Conservation (phyloP, 2,329 filamentous ascomycete species). For the Aphanoascus verrucosus region DNA sequence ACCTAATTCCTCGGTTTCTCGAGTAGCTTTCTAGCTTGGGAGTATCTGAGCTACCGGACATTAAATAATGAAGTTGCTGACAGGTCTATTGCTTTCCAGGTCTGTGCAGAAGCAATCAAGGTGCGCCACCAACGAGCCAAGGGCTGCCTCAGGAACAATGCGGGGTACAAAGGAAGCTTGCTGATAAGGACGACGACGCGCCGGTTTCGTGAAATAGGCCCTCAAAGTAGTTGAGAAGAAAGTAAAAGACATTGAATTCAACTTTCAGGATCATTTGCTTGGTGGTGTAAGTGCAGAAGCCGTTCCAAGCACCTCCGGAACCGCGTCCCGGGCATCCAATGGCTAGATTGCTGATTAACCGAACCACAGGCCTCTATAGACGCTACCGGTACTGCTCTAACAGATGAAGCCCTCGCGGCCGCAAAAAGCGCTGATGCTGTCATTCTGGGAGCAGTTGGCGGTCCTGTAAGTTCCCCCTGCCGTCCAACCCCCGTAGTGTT, state of each 20-base stretch:
- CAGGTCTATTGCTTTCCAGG: slow-evolving; percentile 38
- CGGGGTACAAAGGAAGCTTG: not conserved
- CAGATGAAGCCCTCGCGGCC: slow-evolving; percentile 68
- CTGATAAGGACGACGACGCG: not conserved
- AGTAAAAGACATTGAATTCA: slow-evolving; percentile 66
- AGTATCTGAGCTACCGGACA: no score
- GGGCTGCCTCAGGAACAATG: not conserved
- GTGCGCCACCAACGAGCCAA: slow-evolving; percentile 37
- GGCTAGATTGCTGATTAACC: not conserved
- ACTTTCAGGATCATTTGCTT: slow-evolving; percentile 79
- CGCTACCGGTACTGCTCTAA: slow-evolving; percentile 64
- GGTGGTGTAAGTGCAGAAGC: slow-evolving; percentile 63
- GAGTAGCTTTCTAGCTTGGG: not conserved
- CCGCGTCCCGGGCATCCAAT: not conserved
- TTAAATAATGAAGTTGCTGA: not conserved
- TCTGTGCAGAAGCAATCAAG: slow-evolving; percentile 76
- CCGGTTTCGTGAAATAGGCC: slow-evolving; percentile 42
- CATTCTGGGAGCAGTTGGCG: slow-evolving; percentile 84
- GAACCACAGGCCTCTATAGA: slow-evolving; percentile 70
- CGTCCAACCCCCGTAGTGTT: not conserved
- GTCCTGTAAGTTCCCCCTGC: slow-evolving; percentile 52
- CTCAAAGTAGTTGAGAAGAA: slow-evolving; percentile 66
- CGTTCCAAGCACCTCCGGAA: not conserved
- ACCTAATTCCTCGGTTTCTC: not conserved
- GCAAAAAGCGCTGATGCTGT: slow-evolving; percentile 82